Evolutionary conservation across 2,329 filamentous ascomycete genomes (phyloP), one percentile per base, ranked within the genome.

Genomic region (Penicillium sp.): DNA sequence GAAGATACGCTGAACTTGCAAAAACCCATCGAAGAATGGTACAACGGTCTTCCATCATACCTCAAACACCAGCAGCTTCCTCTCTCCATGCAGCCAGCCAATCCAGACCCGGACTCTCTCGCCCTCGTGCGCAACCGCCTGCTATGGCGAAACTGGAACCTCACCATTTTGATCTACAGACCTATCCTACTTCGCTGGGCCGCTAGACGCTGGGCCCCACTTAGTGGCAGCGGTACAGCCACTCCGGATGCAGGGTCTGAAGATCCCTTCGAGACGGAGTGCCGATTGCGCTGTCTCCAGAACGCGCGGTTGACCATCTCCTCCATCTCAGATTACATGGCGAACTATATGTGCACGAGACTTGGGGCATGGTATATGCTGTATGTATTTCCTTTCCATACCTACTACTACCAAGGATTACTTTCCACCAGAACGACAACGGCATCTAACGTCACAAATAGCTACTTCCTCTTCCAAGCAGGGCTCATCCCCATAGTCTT

Each of bases 401-500:
- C 19, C n/a, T 10, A 10, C 5, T 28, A 31, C 24, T 5, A 34
- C 19, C n/a, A 28, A 10, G 9, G 2, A 2, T 19, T 42, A 28
- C 22, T 28, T 45, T 15, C 8, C 12, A 13, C 33, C 9, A 3
- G 24, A 41, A 24, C 10, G 12, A 32, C 10, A 17, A 21, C 10
- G 9, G 32, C 10, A 19, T 42, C 47, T 56, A 46, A 53, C 29
- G 28, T 33, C 0, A 34, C 38, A 52, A 24, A 26, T 38, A 66
- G 65, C 10, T 72, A 73, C 56, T 73, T 73, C 54, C 64, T 74
- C 34, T 74, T 74, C 60, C 71, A 74, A 59, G 71, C 71, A 13
- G 69, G 65, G 21, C 55, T 73, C 3, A 71, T 73, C 40, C 71
- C 71, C 3, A 65, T 72, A 28, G 68, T 74, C 42, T 68, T 69